A percentile compares a stretch with the other conserved stretches of the same genome.
phyloP scores from a whole-genome alignment of 2,329 filamentous ascomycete genomes.

The Canariomyces notabilis region DNA sequence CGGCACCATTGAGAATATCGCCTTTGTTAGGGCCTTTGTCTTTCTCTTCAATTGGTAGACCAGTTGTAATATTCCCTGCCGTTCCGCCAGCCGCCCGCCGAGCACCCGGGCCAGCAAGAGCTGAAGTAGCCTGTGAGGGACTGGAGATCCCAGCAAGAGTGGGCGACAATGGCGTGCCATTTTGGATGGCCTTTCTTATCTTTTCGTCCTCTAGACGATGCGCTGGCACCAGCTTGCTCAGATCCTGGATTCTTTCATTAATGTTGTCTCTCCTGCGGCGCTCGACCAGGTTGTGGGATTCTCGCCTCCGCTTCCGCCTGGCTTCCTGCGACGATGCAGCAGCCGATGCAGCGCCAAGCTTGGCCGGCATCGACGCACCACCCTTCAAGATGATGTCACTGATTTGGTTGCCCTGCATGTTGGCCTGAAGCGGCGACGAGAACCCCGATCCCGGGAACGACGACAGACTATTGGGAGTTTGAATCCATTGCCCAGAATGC shows the following conservation, averaged over 20 bases:
- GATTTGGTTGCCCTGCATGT: constrained; percentile 69
- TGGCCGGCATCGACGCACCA: constrained; percentile 82
- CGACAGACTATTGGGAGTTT: constrained; percentile 75
- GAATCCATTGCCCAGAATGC: constrained; percentile 83
- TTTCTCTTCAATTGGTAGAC: constrained; percentile 90
- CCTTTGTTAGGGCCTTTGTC: constrained; percentile 99
- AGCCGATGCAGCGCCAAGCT: constrained; percentile 54
- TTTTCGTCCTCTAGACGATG: constrained; percentile 96
- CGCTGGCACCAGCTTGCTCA: constrained; percentile 85
- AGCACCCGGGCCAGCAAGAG: constrained; percentile 78
- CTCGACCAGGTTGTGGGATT: constrained; percentile 96
- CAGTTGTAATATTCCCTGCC: constrained; percentile 82
- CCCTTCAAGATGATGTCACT: constrained; percentile 85
- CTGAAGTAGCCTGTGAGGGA: constrained; percentile 75
- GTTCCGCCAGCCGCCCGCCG: constrained; percentile 67
- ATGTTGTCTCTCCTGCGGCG: constrained; percentile 94
- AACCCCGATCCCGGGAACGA: constrained; percentile 88
- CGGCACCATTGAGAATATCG: constrained; percentile 93
- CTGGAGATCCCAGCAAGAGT: constrained; percentile 65
- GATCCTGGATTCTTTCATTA: constrained; percentile 95
- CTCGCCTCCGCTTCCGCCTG: constrained; percentile 83
- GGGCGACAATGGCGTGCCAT: constrained; percentile 83
- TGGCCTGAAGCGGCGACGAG: constrained; percentile 69
- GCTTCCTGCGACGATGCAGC: constrained; percentile 80
- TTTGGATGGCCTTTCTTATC: constrained; percentile 89